Conservation (phyloP, 2,329 filamentous ascomycete species). For the Clathrospora elynae region DNA sequence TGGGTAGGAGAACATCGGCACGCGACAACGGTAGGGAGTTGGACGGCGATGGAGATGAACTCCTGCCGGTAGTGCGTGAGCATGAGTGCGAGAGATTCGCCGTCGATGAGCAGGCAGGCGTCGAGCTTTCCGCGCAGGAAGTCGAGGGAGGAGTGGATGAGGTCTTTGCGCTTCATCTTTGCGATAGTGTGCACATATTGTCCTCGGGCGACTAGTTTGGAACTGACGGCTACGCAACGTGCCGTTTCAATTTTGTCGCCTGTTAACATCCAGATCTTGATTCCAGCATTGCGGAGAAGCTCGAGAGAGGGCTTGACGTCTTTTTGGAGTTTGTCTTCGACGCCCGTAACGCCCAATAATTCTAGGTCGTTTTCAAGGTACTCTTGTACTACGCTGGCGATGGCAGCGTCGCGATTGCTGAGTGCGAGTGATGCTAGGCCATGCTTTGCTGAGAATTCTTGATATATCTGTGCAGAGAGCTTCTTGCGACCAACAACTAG, state of each 20-base stretch:
- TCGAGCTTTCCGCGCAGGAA: constrained; percentile 83
- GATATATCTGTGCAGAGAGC: constrained; percentile 77
- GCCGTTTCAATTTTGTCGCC: constrained; percentile 99
- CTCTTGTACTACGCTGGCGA: constrained; percentile 78
- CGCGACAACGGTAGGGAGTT: constrained; percentile 88
- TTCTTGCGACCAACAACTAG: constrained; percentile 93
- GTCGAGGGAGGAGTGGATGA: constrained; percentile 85
- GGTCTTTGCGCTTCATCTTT: constrained; percentile 80
- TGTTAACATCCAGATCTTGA: constrained; percentile 99
- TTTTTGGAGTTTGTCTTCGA: constrained; percentile 94
- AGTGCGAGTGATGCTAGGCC: constrained; percentile 81
- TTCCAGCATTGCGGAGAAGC: constrained; percentile 91
- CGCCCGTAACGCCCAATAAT: constrained; percentile 93
- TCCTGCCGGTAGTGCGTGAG: constrained; percentile 79
- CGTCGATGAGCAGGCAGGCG: constrained; percentile 91
- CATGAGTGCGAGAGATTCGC: constrained; percentile 84
- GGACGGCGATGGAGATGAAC: constrained; percentile 87
- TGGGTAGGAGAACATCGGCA: constrained; percentile 97
- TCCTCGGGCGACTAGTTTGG: constrained; percentile 88
- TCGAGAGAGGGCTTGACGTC: constrained; percentile 96
- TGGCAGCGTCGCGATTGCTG: constrained; percentile 76
- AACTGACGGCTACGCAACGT: constrained; percentile 91
- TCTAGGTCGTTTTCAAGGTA: constrained; percentile 88
- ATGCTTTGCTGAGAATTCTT: constrained; percentile 75
- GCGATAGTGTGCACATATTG: constrained; percentile 96